Evolutionary conservation across 805 yeast genomes (phyloP).

Genomic region (Candida ascalaphidarum): DNA sequence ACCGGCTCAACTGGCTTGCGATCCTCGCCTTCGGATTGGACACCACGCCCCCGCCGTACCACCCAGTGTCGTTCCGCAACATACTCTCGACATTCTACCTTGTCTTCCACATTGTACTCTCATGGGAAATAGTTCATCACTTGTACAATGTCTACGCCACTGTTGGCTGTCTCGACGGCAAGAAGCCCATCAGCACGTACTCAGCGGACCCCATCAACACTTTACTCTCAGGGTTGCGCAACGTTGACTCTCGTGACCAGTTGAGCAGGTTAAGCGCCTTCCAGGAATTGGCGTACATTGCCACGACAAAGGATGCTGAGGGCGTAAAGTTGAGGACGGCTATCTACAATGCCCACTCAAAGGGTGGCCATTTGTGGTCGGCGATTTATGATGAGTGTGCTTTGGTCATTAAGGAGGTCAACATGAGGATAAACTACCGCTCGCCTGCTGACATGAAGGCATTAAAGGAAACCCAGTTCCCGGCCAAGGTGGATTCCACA

Average conservation of each 20-base stretch:
- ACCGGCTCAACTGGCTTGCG: conserved; percentile 24
- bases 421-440: conserved; percentile 31
- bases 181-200: conserved; percentile 49
- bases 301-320: conserved; percentile 35
- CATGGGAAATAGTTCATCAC: conserved; percentile 51
- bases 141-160: conserved; percentile 58
- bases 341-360: conserved; percentile 44
- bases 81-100: conserved; percentile 19
- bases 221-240: conserved; percentile 53
- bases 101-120: conserved; percentile 25
- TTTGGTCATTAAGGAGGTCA: conserved; percentile 41
- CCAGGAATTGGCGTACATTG: conserved; percentile 63
- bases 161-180: conserved; percentile 65
- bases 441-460: conserved; percentile 20
- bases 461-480: conserved; percentile 11
- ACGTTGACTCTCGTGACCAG: conserved; percentile 28
- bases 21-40: conserved; percentile 27
- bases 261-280: conserved; percentile 52
- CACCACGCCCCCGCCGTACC: conserved; percentile 30
- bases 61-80: conserved; percentile 7
- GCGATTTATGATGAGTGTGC: conserved; percentile 54
- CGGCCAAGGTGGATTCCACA: conserved; percentile 10
- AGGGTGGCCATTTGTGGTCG: conserved; percentile 45
- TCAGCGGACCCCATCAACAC: conserved; percentile 58
- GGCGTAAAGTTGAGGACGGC: conserved; percentile 39